These are phyloP conservation scores for Grosmannia huntii DNA, from an alignment of 2,329 filamentous ascomycete genomes.

Conservation along the genomic window DNA sequence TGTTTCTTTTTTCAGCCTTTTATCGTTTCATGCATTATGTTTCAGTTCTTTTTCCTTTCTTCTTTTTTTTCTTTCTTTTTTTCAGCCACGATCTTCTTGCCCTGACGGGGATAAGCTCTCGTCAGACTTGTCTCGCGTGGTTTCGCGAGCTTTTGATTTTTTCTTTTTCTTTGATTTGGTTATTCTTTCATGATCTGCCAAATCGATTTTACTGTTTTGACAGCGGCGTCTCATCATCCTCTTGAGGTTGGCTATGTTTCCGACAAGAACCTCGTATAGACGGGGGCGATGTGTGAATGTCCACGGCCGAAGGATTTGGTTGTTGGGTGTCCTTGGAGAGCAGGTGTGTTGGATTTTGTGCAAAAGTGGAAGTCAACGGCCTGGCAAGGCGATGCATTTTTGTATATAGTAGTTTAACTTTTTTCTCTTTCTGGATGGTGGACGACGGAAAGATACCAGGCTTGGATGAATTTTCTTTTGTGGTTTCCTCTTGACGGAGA, in stretches of 20 bases:
- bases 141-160: not conserved
- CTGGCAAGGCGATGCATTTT: conserved; percentile 6
- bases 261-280: conserved; percentile 1
- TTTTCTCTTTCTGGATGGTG: conserved; percentile 9
- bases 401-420: conserved; percentile 7
- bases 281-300: not conserved
- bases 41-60: not conserved
- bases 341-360: conserved; percentile 2
- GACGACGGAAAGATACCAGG: conserved; percentile 7
- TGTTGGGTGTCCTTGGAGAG: not conserved
- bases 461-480: conserved; percentile 2
- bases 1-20: conserved; percentile 1
- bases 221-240: not conserved
- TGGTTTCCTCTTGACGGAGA: not conserved
- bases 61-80: not conserved
- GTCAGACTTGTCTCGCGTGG: not conserved
- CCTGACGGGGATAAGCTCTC: not conserved
- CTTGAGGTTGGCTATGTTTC: conserved; percentile 1
- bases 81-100: not conserved
- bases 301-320: not conserved
- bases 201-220: conserved; percentile 3
- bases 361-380: conserved; percentile 1
- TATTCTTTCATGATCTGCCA: conserved; percentile 2
- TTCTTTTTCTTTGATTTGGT: not conserved
- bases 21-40: not conserved